A percentile compares a stretch with the other conserved stretches of the same genome.
Conservation (phyloP, 1,139 yeast genomes). For the Scheffersomyces lignicola region DNA sequence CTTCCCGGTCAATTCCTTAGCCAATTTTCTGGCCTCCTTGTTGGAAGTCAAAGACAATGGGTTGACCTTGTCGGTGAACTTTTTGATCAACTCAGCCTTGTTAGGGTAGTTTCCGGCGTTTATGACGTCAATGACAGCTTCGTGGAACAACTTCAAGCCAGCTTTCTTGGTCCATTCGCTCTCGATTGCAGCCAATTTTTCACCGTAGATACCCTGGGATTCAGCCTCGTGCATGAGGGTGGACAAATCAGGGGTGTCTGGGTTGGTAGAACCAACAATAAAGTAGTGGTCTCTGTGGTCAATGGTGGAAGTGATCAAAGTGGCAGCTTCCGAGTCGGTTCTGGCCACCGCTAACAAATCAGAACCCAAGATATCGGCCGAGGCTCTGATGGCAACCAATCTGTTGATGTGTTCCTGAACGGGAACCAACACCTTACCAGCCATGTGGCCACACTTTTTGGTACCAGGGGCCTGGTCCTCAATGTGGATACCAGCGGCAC, state of each 20-base stretch:
- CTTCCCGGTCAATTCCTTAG: constrained; percentile 74
- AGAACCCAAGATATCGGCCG: constrained; percentile 90
- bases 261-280: constrained; percentile 88
- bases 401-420: constrained; percentile 96
- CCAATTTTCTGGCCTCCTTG: constrained; percentile 78
- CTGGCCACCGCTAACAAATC: constrained; percentile 88
- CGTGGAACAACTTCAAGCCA: constrained; percentile 83
- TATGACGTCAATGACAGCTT: constrained; percentile 87
- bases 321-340: constrained; percentile 97
- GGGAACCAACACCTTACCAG: constrained; percentile 96
- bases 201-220: constrained; percentile 68
- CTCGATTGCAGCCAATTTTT: constrained; percentile 70
- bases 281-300: constrained; percentile 95
- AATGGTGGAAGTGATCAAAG: constrained; percentile 88
- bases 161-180: constrained; percentile 82
- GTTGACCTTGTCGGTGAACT: constrained; percentile 68
- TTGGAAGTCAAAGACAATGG: constrained; percentile 77
- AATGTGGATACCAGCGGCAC: constrained; percentile 98
- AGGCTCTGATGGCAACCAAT: constrained; percentile 89
- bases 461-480: constrained; percentile 99
- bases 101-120: constrained; percentile 58
- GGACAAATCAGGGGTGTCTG: constrained; percentile 71
- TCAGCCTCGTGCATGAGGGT: constrained; percentile 84
- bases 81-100: constrained; percentile 63
- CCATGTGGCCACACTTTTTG: constrained; percentile 98